These are phyloP conservation scores for Celoporthe dispersa DNA, from an alignment of 2,329 filamentous ascomycete genomes.

Conservation along the genomic window DNA sequence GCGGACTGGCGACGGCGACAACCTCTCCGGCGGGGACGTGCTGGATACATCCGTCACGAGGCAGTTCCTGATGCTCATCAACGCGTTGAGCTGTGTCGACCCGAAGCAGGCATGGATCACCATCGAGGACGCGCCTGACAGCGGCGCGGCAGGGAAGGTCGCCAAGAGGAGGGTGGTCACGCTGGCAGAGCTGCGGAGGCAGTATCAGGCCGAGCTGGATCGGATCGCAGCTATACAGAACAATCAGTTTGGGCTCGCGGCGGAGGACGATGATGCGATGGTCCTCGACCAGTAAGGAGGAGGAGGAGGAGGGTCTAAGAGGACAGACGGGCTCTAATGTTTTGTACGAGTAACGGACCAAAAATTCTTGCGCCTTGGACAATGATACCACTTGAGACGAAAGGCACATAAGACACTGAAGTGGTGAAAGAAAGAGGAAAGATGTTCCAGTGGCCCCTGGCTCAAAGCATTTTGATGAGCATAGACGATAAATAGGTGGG, in stretches of 20 bases:
- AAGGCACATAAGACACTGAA: not conserved
- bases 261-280: slow-evolving; percentile 58
- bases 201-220: slow-evolving; percentile 90
- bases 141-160: slow-evolving; percentile 28
- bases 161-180: slow-evolving; percentile 78
- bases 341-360: slow-evolving; percentile 21
- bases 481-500: slow-evolving; percentile 9
- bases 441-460: not conserved
- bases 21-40: slow-evolving; percentile 57
- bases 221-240: slow-evolving; percentile 85
- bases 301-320: slow-evolving; percentile 47
- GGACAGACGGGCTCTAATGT: slow-evolving; percentile 11
- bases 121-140: slow-evolving; percentile 44
- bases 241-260: slow-evolving; percentile 81
- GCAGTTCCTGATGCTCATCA: slow-evolving; percentile 90
- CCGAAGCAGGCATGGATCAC: slow-evolving; percentile 82
- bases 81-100: slow-evolving; percentile 85
- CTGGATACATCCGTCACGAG: slow-evolving; percentile 69
- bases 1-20: slow-evolving; percentile 62
- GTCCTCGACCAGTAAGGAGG: slow-evolving; percentile 23
- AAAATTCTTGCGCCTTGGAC: slow-evolving; percentile 9
- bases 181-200: slow-evolving; percentile 81
- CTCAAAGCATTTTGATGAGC: slow-evolving; percentile 14
- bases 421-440: not conserved
- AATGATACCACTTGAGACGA: slow-evolving; percentile 23